Conservation (phyloP, 331 rosid species). For the Quercus tomentella region DNA sequence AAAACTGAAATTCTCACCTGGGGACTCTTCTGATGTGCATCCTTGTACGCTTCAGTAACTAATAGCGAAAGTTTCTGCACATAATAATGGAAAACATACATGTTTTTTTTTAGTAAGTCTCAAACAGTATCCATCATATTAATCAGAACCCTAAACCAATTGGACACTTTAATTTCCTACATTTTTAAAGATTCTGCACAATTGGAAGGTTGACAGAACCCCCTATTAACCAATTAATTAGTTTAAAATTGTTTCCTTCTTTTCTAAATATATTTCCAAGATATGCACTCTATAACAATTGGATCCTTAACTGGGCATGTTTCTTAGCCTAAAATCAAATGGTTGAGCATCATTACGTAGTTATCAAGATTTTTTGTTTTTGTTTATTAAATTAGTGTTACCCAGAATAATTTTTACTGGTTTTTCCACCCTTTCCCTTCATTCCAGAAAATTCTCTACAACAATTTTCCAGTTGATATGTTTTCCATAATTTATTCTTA, state of each 20-base stretch:
- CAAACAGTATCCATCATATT: not conserved
- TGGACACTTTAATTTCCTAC: not conserved
- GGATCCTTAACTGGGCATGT: not conserved
- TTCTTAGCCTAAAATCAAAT: not conserved
- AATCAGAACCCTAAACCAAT: not conserved
- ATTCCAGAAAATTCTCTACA: not conserved
- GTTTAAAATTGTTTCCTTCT: not conserved
- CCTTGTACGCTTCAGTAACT: slow-evolving; percentile 84
- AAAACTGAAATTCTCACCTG: slow-evolving; percentile 34
- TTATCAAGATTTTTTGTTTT: not conserved
- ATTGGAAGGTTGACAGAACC: not conserved
- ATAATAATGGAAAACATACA: not conserved
- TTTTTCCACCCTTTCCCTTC: not conserved
- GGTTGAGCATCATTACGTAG: not conserved
- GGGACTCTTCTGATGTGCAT: slow-evolving; percentile 86
- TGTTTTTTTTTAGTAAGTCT: not conserved
- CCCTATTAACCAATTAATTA: not conserved
- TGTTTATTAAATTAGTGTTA: not conserved
- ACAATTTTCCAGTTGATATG: not conserved
- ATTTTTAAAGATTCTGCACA: not conserved
- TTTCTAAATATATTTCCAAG: not conserved
- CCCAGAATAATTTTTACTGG: not conserved
- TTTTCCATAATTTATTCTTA: no score
- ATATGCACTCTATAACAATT: not conserved
- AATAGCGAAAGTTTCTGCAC: slow-evolving; percentile 79